Evolutionary conservation across 352 stramenopile genomes (phyloP).

Genomic region (Phytophthora megakarya): DNA sequence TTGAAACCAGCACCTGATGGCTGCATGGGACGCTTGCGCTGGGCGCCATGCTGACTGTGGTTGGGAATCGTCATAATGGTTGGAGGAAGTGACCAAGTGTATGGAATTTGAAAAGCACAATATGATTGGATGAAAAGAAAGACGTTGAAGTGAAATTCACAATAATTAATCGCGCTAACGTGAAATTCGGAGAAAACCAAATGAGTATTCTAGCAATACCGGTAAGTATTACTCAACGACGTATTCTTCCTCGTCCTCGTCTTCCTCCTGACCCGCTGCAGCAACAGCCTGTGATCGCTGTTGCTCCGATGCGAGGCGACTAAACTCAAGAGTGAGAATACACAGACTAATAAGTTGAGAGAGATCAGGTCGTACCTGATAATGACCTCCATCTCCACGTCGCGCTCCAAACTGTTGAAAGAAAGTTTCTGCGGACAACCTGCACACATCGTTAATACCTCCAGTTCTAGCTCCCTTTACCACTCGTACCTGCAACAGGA

Average conservation of each 20-base stretch:
- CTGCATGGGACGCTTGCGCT: constrained; percentile 36
- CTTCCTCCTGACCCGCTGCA: constrained; percentile 41
- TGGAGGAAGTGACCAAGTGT: constrained; percentile 24
- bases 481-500: constrained; percentile 63
- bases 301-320: constrained; percentile 45
- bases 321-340: constrained; percentile 23
- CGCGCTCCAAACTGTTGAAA: constrained; percentile 68
- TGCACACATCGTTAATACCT: constrained; percentile 24
- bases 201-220: too few species aligned
- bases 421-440: constrained; percentile 71
- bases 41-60: constrained; percentile 6
- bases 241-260: constrained; percentile 76
- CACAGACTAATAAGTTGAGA: not conserved
- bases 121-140: constrained; percentile 21
- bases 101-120: constrained; percentile 2
- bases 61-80: constrained; percentile 26
- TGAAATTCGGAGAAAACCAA: too few species aligned
- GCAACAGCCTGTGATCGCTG: constrained; percentile 39
- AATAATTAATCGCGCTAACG: too few species aligned
- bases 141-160: too few species aligned
- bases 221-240: constrained; percentile 82
- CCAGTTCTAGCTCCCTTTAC: not conserved
- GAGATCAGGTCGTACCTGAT: constrained; percentile 42
- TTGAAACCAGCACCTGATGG: constrained; percentile 9
- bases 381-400: constrained; percentile 89